Base-by-base conservation (phyloP, 2,329 filamentous ascomycete species). In the Xylaria hypoxylon region DNA sequence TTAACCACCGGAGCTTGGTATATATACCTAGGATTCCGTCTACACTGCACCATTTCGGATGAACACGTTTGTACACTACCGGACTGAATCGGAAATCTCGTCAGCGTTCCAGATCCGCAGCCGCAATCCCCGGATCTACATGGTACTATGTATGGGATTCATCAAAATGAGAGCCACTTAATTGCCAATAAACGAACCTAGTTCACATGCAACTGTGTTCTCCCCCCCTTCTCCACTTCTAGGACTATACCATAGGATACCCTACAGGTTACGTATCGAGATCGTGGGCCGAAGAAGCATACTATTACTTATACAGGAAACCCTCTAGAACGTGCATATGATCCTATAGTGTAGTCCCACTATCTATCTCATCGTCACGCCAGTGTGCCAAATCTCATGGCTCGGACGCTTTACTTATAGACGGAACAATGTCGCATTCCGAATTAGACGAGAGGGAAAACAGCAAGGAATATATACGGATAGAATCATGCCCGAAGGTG, bases 51-150 rank as follows among this genome's bases (percentile, higher is more conserved):
- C 11, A 33, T 33, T 33, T 33, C 7, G 51, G 57, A 45, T 33
- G 63, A 13, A 44, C 35, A 33, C 31, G 31, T 33, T 33, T 33
- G 35, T 38, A 38, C 35, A 15, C 15, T 47, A 50, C 45, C 48
- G 28, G 33, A 35, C 47, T 62, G 47, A 31, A 65, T 65, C 62
- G 51, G 55, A n/a, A 65, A 62, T 67, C 51, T 63, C 51, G 42
- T 50, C 59, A 44, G 40, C 55, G 66, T 60, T 63, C 66, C 62
- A 63, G 63, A 63, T 66, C 62, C 48, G 59, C 33, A 57, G 59
- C 63, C 63, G 55, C 66, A 66, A 68, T 59, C 55, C 66, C 66
- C 63, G 64, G 50, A 66, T 65, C 52, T 53, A 59, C 47, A 60
- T 42, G 45, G 28, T 8, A 31, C 28, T n/a, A 31, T 8, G 8